Conservation (phyloP, 2,329 filamentous ascomycete genomes). For the Sphaceloma murrayae region DNA sequence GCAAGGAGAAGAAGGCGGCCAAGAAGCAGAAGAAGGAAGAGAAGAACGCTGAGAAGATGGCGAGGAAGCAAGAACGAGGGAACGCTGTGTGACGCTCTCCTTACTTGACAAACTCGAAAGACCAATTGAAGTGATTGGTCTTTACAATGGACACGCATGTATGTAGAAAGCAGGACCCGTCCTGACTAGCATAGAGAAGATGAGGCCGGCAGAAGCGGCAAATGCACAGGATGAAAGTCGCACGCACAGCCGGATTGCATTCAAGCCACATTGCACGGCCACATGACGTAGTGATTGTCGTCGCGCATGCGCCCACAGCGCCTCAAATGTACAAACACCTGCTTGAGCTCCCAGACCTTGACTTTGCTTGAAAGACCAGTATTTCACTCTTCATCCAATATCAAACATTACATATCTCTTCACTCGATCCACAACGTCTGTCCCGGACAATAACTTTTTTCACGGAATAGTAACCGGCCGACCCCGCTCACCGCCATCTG, state of each 20-base stretch:
- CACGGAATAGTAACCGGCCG: too few relatives aligned
- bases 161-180: too few relatives aligned
- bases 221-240: too few relatives aligned
- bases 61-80: not conserved
- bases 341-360: constrained; percentile 1
- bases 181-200: too few relatives aligned
- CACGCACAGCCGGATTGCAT: too few relatives aligned
- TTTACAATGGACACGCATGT: too few relatives aligned
- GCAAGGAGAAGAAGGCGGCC: not conserved
- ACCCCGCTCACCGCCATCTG: not conserved
- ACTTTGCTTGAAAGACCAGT: too few relatives aligned
- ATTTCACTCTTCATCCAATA: too few relatives aligned
- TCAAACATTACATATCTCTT: not conserved
- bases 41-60: not conserved
- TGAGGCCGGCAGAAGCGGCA: not conserved
- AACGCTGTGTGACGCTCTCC: not conserved
- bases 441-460: too few relatives aligned
- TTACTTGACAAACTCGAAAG: too few relatives aligned
- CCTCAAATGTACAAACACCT: not conserved
- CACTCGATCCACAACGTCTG: too few relatives aligned
- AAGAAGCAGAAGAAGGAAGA: not conserved
- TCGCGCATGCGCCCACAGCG: not conserved
- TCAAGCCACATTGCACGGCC: too few relatives aligned
- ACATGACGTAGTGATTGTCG: constrained; percentile 11
- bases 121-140: not conserved